phyloP scores from a whole-genome alignment of 2,329 filamentous ascomycete species.

The Sarocladium strictum region DNA sequence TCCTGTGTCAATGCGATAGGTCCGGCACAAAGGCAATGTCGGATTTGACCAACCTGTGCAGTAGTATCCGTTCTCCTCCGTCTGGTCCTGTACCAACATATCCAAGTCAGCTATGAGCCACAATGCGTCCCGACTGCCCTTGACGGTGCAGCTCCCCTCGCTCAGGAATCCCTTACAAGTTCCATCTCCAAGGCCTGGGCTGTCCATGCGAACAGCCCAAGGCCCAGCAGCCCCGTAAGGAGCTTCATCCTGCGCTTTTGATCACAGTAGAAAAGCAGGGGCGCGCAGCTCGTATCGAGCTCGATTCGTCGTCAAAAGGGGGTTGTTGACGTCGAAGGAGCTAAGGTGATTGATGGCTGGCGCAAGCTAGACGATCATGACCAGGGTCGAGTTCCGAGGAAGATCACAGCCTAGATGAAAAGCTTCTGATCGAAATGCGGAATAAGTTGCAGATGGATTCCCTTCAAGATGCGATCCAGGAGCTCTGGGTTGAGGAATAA shows the following conservation, averaged over 20 bases:
- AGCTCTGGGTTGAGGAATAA: not conserved
- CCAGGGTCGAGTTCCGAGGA: not conserved
- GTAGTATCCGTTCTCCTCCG: constrained; percentile 70
- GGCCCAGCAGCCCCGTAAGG: constrained; percentile 42
- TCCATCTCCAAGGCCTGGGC: constrained; percentile 51
- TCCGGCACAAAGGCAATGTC: constrained; percentile 5
- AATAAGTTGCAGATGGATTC: not conserved
- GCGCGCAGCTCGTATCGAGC: not conserved
- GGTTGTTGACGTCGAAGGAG: not conserved
- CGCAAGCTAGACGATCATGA: constrained; percentile 3
- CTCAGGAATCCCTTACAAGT: constrained; percentile 37
- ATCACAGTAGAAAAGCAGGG: not conserved
- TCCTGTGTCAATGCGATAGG: constrained; percentile 12
- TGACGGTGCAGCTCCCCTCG: not conserved
- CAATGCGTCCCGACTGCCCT: not conserved
- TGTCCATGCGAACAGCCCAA: constrained; percentile 50
- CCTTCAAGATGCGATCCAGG: not conserved
- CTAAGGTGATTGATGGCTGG: not conserved
- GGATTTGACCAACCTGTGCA: constrained; percentile 53
- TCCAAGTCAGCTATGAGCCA: not conserved
- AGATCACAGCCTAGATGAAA: not conserved
- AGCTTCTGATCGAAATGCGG: not conserved
- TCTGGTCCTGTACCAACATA: constrained; percentile 56
- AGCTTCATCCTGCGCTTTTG: constrained; percentile 44
- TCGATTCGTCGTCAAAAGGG: not conserved